Percentiles rank a stretch among this genome's conserved stretches.
Evolutionary conservation across 139 green algal genomes (phyloP).

Genomic region (Chloropicon primus): DNA sequence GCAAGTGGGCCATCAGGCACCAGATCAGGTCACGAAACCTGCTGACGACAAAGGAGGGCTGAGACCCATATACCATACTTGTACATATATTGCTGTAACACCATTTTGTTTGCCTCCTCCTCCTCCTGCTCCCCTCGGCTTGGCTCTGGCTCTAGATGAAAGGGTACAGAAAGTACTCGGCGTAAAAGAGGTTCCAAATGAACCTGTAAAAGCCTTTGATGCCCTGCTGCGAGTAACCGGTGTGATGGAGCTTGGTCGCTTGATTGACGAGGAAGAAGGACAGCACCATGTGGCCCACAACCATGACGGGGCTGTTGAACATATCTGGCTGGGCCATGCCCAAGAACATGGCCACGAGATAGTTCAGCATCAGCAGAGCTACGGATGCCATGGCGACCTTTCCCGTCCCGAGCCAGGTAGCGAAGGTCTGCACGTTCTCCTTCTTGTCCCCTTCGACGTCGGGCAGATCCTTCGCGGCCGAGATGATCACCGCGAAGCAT

Average conservation of each 20-base stretch:
- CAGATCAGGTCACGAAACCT: not conserved
- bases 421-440: constrained; percentile 49
- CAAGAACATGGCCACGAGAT: constrained; percentile 54
- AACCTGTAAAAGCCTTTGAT: constrained; percentile 68
- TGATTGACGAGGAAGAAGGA: constrained; percentile 35
- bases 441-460: constrained; percentile 89
- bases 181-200: constrained; percentile 97
- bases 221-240: constrained; percentile 41
- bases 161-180: constrained; percentile 77
- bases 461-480: constrained; percentile 95
- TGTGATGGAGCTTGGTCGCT: constrained; percentile 35
- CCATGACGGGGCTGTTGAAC: constrained; percentile 77
- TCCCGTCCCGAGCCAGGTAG: constrained; percentile 67
- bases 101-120: too few species aligned
- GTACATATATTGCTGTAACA: too few species aligned
- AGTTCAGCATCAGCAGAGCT: constrained; percentile 79
- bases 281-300: constrained; percentile 54
- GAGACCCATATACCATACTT: too few species aligned
- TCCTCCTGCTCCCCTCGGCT: too few species aligned
- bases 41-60: not conserved
- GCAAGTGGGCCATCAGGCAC: not conserved
- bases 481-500: constrained; percentile 90
- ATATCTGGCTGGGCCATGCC: constrained; percentile 34
- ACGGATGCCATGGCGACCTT: constrained; percentile 38
- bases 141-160: too few species aligned